Percentiles rank a stretch among this genome's conserved stretches.
Conservation (phyloP, 108 stramenopile species). For the Chaetoceros tenuissimus region DNA sequence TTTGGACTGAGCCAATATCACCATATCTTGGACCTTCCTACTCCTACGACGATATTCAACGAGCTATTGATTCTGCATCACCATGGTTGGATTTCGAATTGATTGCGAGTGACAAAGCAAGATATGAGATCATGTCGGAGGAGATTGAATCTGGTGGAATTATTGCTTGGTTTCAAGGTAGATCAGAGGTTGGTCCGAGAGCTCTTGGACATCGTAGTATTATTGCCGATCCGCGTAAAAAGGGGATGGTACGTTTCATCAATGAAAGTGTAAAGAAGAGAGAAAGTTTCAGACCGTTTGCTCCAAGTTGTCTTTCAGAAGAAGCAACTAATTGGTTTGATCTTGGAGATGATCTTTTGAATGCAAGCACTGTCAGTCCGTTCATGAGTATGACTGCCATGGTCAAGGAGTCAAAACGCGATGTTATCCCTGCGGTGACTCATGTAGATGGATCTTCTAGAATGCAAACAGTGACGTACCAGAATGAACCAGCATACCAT, state of each 20-base stretch:
- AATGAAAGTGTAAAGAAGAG: conserved; percentile 83
- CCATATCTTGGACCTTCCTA: conserved; percentile 68
- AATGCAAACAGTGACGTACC: conserved; percentile 85
- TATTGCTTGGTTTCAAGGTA: conserved; percentile 81
- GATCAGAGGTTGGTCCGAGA: conserved; percentile 88
- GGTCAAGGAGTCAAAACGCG: conserved; percentile 49
- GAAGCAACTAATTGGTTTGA: conserved; percentile 80
- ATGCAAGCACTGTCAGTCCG: conserved; percentile 55
- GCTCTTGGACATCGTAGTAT: conserved; percentile 92
- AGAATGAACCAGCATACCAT: conserved; percentile 75
- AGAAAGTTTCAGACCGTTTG: conserved; percentile 93
- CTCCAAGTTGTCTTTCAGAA: conserved; percentile 87
- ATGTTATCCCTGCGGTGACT: conserved; percentile 80
- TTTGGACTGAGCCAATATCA: conserved; percentile 61
- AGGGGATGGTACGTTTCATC: conserved; percentile 74
- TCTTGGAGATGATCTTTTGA: conserved; percentile 24
- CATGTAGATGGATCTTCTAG: conserved; percentile 94
- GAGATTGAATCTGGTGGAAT: conserved; percentile 74
- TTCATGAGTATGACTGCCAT: conserved; percentile 85
- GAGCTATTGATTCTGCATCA: conserved; percentile 60
- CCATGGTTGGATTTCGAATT: conserved; percentile 70
- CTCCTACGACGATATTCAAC: conserved; percentile 45
- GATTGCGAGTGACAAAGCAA: conserved; percentile 34
- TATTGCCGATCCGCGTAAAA: conserved; percentile 82
- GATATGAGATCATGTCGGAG: conserved; percentile 49